Base-by-base conservation (phyloP, 495 filamentous ascomycete genomes). In the Penicillium lividum region DNA sequence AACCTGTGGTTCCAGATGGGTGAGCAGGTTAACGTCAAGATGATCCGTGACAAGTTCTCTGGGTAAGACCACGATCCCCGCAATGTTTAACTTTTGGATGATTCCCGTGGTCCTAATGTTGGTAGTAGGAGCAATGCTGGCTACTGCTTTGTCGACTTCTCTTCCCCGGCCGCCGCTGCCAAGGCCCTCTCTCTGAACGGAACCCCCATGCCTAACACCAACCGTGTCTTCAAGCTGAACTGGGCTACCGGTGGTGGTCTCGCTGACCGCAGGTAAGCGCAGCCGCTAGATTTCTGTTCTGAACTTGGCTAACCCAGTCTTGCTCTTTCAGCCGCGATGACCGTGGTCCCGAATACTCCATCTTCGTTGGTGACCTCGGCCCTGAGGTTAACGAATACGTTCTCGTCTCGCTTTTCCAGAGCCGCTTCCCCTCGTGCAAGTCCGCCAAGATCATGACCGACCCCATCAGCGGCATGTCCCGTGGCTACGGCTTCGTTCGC, bases 361-460 rank as follows among this genome's bases (percentile, higher is more conserved):
- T 99, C 74, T 99, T 99, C 73, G 94, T 99, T 56, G 94, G 94
- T 60, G 94, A 99, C 66, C 86, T 99, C 56, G 94, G 94, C 40
- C 94, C 96, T 0, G 94, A 99, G 76, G 94, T 99, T 63, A 99
- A 97, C 72, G 94, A 99, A 81, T 97, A 96, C 62, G 94, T 97
- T 38, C 83, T 99, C 30, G 92, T 97, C 45, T 95, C 92, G 4
- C 86, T 99, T 51, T 99, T 99, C 82, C 94, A 99, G 74, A 86
- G 85, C 61, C 89, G 93, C 34, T 99, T 94, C 81, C 91, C 89
- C 0, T 95, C 91, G 5, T 98, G 95, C 89, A 98, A 98, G 80
- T 97, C 92, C 9, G 94, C 95, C 58, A 99, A 99, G 82, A 99
- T 99, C 75, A 99, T 99, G 94, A 96, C 95, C 44, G 94, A 99